Conservation (phyloP, 495 filamentous ascomycete genomes). For the Penicillium atrosanguineum region DNA sequence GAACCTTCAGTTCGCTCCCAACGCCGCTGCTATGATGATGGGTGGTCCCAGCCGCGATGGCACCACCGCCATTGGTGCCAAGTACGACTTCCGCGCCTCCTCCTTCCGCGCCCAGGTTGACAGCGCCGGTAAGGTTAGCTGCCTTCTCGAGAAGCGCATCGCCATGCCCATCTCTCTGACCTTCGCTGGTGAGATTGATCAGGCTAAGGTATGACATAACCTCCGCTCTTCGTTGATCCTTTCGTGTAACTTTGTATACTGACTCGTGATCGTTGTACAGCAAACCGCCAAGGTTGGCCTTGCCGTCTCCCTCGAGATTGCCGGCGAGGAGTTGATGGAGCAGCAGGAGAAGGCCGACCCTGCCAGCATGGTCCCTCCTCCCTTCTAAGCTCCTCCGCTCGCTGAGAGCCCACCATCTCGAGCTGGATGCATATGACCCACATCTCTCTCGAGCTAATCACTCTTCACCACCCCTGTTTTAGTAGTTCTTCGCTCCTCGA, state of each 20-base stretch:
- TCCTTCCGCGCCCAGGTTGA: constrained; percentile 95
- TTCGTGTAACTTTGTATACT: constrained; percentile 8
- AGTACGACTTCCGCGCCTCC: constrained; percentile 95
- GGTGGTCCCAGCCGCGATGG: constrained; percentile 76
- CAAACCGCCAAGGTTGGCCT: constrained; percentile 93
- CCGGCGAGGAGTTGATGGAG: constrained; percentile 86
- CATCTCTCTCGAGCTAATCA: constrained; percentile 26
- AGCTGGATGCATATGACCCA: constrained; percentile 1
- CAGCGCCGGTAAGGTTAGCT: constrained; percentile 87
- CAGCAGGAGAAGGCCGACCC: constrained; percentile 70
- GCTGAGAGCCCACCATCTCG: constrained; percentile 8
- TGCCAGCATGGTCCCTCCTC: constrained; percentile 47
- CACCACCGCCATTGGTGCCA: constrained; percentile 85
- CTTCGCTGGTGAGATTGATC: constrained; percentile 97
- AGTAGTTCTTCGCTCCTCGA: constrained; percentile 43
- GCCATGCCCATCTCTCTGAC: constrained; percentile 85
- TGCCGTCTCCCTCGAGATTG: constrained; percentile 89
- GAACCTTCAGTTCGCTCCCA: constrained; percentile 79
- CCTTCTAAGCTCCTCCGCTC: constrained; percentile 44
- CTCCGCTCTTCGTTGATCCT: neutral
- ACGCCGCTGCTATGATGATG: constrained; percentile 61
- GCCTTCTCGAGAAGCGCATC: constrained; percentile 91
- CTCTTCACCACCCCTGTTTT: constrained; percentile 43
- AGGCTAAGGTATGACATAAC: constrained; percentile 70
- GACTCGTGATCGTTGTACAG: constrained; percentile 45